Base-by-base conservation (phyloP, 2,329 filamentous ascomycete species). In the Cordyceps farinosa region DNA sequence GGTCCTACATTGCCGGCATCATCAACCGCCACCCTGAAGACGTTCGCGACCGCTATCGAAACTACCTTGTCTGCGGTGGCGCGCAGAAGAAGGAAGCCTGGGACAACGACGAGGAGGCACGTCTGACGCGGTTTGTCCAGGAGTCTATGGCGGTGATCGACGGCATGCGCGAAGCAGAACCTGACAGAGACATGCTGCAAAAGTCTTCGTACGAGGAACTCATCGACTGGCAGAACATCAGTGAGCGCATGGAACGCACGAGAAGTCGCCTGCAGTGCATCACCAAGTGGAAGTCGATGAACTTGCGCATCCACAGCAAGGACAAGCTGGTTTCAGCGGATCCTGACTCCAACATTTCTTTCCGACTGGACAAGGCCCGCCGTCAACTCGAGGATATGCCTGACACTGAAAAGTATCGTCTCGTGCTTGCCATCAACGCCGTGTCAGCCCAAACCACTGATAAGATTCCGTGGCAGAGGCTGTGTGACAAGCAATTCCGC, bases 31-130 rank as follows among this genome's bases (percentile, higher is more conserved):
- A 86, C 45, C 79, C 84, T 0, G 83, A 86, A 65, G 88, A 91
- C 70, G 81, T 87, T 59, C 83, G 88, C 57, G 89, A 91, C 71
- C 85, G 89, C 3, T 90, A 87, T 78, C 81, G 87, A 45, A 89
- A 91, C 68, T 87, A 89, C 68, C 75, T 90, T 29, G 76, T 87
- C 52, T 87, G 84, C 61, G 83, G 83, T 27, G 78, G 82, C 6
- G 80, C 78, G 0, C 77, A 79, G 62, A 79, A 79, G 38, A 82
- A 78, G 48, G 82, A 83, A 40, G 73, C 76, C 1, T 92, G 90
- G 90, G 79, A 77, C 1, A 74, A 82, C 22, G 78, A 81, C 0
- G 90, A 92, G 68, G 86, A 89, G 69, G 73, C 76, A 0, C 74
- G 71, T 10, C 75, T 91, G 32, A 77, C 78, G 1, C 71, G 76